Evolutionary conservation across 352 stramenopile species (phyloP).

Genomic region (Phytophthora sp.): DNA sequence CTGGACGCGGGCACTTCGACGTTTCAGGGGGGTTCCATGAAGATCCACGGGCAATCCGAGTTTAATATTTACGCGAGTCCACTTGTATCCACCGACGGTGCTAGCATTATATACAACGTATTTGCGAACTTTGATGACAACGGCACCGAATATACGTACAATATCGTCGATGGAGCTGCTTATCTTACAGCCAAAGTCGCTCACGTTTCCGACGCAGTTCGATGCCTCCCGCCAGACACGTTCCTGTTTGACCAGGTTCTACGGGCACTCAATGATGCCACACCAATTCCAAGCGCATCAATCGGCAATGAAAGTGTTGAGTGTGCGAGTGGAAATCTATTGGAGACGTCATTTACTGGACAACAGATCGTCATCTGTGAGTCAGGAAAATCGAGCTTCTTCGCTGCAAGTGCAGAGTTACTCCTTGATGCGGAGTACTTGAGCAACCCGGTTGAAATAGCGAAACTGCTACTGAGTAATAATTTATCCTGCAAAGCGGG

Average conservation of each 20-base stretch:
- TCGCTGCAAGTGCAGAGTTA: slow-evolving; percentile 37
- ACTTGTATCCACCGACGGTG: slow-evolving; percentile 10
- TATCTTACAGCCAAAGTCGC: slow-evolving; percentile 23
- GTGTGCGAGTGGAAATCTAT: not conserved
- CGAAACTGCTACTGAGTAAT: slow-evolving; percentile 6
- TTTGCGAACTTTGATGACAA: slow-evolving; percentile 23
- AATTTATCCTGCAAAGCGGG: slow-evolving; percentile 3
- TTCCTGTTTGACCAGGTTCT: slow-evolving; percentile 38
- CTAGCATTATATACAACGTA: slow-evolving; percentile 29
- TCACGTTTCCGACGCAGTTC: slow-evolving; percentile 1
- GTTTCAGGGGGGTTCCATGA: too few relatives aligned
- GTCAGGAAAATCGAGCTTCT: slow-evolving; percentile 26
- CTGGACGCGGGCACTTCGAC: too few relatives aligned
- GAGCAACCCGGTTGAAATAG: slow-evolving; percentile 4
- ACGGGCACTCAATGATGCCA: slow-evolving; percentile 22
- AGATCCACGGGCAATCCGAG: slow-evolving; percentile 28
- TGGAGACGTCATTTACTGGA: not conserved
- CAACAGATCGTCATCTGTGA: not conserved
- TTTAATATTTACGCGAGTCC: slow-evolving; percentile 37
- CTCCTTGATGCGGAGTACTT: slow-evolving; percentile 36
- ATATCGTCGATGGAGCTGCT: slow-evolving; percentile 25
- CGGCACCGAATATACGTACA: slow-evolving; percentile 21
- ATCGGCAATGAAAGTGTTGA: not conserved
- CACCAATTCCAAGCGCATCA: not conserved
- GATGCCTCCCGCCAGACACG: slow-evolving; percentile 23